Percentiles rank a stretch among this genome's conserved stretches.
Conservation (phyloP, 306 rosid species). For the Geum urbanum region DNA sequence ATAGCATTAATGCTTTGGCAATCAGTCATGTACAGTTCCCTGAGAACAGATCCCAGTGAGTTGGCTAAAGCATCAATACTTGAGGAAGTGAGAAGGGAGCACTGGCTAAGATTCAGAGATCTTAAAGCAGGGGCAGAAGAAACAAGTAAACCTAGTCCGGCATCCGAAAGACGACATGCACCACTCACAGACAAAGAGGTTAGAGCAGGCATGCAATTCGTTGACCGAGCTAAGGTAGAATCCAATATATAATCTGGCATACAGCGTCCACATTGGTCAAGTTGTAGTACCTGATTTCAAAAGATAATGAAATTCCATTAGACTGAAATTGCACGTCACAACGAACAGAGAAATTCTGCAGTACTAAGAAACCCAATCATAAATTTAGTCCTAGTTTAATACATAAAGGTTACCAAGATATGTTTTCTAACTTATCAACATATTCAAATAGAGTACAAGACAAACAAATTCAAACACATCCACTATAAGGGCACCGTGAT, state of each 20-base stretch:
- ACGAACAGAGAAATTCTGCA: background rate
- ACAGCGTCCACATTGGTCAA: slow-evolving; percentile 79
- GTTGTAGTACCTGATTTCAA: slow-evolving; percentile 69
- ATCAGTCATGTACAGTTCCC: slow-evolving; percentile 69
- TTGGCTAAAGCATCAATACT: slow-evolving; percentile 48
- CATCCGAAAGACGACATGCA: slow-evolving; percentile 75
- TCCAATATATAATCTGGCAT: slow-evolving; percentile 48
- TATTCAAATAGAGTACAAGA: background rate
- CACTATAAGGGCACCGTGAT: background rate
- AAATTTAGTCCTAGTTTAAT: background rate
- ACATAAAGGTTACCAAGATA: background rate
- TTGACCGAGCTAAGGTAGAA: slow-evolving; percentile 42
- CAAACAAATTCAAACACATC: background rate
- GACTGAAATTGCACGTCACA: background rate
- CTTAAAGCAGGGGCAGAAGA: slow-evolving; percentile 62
- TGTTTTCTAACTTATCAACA: background rate
- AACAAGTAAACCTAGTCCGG: slow-evolving; percentile 50
- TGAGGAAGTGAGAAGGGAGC: slow-evolving; percentile 67
- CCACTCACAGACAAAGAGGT: slow-evolving; percentile 65
- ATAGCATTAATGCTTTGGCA: slow-evolving; percentile 49
- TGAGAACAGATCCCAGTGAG: slow-evolving; percentile 57
- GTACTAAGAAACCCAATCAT: background rate
- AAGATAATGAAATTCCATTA: slow-evolving; percentile 19
- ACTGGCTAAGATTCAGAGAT: slow-evolving; percentile 79
- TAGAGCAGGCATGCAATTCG: slow-evolving; percentile 47